Percentiles rank a stretch among this genome's conserved stretches.
phyloP scores from a whole-genome alignment of 1,139 yeast genomes.

The Lizanozyma gosingica region DNA sequence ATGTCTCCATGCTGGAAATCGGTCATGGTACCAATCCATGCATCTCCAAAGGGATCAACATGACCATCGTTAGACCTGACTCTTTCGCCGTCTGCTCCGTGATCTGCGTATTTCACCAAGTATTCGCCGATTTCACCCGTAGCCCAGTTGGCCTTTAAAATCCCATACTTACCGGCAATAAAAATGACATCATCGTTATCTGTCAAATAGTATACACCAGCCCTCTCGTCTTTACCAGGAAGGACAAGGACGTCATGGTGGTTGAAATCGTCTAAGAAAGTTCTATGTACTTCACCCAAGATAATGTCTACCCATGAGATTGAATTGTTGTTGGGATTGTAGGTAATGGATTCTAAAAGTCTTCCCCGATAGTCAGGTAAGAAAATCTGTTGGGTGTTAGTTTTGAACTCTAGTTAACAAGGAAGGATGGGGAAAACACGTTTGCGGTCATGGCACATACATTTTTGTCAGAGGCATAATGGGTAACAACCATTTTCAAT shows the following conservation, averaged over 20 bases:
- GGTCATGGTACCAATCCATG: conserved; percentile 70
- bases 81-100: conserved; percentile 14
- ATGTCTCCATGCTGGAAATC: conserved; percentile 35
- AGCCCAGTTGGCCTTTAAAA: conserved; percentile 40
- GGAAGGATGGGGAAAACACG: too few relatives aligned
- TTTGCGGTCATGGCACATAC: not conserved
- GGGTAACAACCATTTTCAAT: not conserved
- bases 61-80: conserved; percentile 70
- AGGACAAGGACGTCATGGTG: conserved; percentile 35
- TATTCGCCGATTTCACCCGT: conserved; percentile 30
- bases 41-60: conserved; percentile 58
- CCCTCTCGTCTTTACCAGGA: conserved; percentile 24
- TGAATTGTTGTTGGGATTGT: conserved; percentile 46
- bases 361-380: conserved; percentile 41
- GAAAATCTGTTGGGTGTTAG: conserved; percentile 26
- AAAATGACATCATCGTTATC: conserved; percentile 31
- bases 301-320: conserved; percentile 66
- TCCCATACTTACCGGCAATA: conserved; percentile 51
- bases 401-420: too few relatives aligned
- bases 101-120: conserved; percentile 35
- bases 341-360: conserved; percentile 60
- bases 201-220: conserved; percentile 51
- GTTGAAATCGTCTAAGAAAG: conserved; percentile 14
- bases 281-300: conserved; percentile 47
- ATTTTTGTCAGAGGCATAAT: not conserved